phyloP scores from a whole-genome alignment of 352 stramenopile genomes.

The Globisporangium ultimum region DNA sequence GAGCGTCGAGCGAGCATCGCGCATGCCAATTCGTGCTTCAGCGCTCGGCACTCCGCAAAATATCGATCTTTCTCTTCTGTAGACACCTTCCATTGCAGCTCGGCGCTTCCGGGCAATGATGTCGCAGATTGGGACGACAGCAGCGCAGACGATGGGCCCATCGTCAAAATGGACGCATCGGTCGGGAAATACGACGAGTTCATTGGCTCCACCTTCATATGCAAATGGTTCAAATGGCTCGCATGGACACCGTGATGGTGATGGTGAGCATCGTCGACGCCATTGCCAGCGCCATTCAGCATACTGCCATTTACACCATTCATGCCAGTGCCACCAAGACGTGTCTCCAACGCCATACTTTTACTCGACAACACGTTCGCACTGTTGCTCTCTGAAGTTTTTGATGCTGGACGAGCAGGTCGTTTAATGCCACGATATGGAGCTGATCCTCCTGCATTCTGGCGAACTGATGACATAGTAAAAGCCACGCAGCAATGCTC shows the following conservation, averaged over 20 bases:
- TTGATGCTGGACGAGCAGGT: conserved; percentile 40
- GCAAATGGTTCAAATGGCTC: conserved; percentile 30
- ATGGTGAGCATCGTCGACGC: conserved; percentile 17
- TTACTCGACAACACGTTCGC: conserved; percentile 74
- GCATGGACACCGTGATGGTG: neutral
- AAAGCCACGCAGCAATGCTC: conserved; percentile 1
- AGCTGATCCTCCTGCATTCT: conserved; percentile 48
- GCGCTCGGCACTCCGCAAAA: conserved; percentile 55
- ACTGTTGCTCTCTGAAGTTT: conserved; percentile 65
- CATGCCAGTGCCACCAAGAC: conserved; percentile 38
- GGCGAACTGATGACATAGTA: conserved; percentile 44
- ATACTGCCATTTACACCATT: conserved; percentile 25
- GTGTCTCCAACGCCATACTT: conserved; percentile 65
- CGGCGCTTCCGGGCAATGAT: conserved; percentile 23
- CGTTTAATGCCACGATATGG: conserved; percentile 65
- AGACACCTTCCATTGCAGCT: conserved; percentile 36
- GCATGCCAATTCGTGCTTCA: conserved; percentile 59
- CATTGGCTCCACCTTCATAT: conserved; percentile 61
- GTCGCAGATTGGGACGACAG: conserved; percentile 4
- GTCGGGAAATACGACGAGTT: conserved; percentile 69
- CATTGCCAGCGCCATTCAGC: conserved; percentile 16
- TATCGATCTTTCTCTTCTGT: conserved; percentile 69
- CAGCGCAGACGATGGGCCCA: conserved; percentile 29
- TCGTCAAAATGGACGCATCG: conserved; percentile 56
- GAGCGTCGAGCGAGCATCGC: conserved; percentile 41